phyloP scores from a whole-genome alignment of 2,329 filamentous ascomycete genomes.

The Sporothrix inflata region DNA sequence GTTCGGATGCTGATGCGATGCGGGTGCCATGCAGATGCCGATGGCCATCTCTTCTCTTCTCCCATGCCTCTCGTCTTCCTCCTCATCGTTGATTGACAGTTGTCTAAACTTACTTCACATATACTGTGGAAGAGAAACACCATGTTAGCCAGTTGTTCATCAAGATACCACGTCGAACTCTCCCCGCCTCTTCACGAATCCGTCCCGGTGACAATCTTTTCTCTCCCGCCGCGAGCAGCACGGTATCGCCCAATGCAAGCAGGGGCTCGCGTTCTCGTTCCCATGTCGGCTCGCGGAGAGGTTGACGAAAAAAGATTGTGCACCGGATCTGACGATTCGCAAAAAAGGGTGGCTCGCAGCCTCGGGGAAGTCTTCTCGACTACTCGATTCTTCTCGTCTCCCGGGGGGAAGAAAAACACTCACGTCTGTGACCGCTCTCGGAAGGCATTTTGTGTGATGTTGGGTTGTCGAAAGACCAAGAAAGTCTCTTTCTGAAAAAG shows the following conservation, averaged over 20 bases:
- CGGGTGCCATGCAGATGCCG: neutral
- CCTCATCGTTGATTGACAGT: neutral
- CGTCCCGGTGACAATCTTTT: neutral
- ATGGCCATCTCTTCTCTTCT: conserved; percentile 17
- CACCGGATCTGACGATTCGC: neutral
- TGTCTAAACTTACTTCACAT: conserved; percentile 76
- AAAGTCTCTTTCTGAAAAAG: conserved; percentile 40
- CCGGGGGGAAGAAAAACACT: conserved; percentile 50
- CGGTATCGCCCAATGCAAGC: neutral
- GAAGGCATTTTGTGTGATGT: conserved; percentile 73
- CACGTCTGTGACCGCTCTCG: conserved; percentile 85
- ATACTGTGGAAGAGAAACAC: conserved; percentile 59
- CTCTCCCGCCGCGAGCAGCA: neutral
- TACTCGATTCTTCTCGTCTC: neutral
- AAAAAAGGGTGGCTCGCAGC: neutral
- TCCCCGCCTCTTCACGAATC: neutral
- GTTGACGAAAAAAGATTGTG: neutral
- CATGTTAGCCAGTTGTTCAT: conserved; percentile 25
- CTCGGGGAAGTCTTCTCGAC: neutral
- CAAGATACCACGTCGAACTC: neutral
- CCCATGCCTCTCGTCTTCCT: neutral
- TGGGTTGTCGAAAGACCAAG: conserved; percentile 29
- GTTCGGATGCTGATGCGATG: neutral
- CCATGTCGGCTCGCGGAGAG: neutral
- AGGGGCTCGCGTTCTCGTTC: neutral